Conservation (phyloP, 495 filamentous ascomycete genomes). For the Clavariopsis aquatica region DNA sequence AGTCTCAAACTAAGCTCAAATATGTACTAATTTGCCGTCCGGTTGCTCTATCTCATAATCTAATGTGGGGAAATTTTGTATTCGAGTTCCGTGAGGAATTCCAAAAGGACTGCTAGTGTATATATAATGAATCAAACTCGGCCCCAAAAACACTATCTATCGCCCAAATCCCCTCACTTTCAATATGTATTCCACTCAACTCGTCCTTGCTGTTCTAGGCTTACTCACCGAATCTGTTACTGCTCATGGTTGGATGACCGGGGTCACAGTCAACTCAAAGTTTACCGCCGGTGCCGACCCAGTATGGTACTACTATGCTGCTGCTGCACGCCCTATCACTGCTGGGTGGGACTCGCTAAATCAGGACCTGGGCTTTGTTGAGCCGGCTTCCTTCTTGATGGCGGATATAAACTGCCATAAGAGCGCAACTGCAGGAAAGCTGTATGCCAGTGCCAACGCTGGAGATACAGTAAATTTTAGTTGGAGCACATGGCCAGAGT, state of each 20-base stretch:
- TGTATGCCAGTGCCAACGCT: conserved; percentile 11
- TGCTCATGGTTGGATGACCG: conserved; percentile 23
- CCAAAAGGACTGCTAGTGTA: too few species aligned
- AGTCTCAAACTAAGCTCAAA: too few species aligned
- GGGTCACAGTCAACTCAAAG: conserved; percentile 4
- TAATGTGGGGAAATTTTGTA: not conserved
- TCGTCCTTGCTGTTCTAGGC: not conserved
- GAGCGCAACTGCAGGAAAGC: conserved; percentile 12
- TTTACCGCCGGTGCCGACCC: conserved; percentile 20
- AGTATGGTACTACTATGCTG: conserved; percentile 16
- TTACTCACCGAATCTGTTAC: not conserved
- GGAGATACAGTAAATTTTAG: conserved; percentile 17
- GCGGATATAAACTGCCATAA: conserved; percentile 25
- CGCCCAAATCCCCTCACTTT: not conserved
- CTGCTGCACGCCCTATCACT: conserved; percentile 1
- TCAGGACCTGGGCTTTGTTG: conserved; percentile 21
- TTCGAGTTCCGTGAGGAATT: not conserved
- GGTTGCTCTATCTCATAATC: not conserved
- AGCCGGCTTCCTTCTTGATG: conserved; percentile 3
- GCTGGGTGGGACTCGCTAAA: conserved; percentile 20
- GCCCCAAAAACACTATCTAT: too few species aligned
- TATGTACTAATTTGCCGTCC: not conserved
- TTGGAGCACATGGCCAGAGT: conserved; percentile 22
- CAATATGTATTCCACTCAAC: conserved; percentile 2
- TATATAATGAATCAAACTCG: too few species aligned